Percentiles rank a stretch among this genome's conserved stretches.
Evolutionary conservation across 257 asterid genomes (phyloP).

Genomic region (Capsicum baccatum): DNA sequence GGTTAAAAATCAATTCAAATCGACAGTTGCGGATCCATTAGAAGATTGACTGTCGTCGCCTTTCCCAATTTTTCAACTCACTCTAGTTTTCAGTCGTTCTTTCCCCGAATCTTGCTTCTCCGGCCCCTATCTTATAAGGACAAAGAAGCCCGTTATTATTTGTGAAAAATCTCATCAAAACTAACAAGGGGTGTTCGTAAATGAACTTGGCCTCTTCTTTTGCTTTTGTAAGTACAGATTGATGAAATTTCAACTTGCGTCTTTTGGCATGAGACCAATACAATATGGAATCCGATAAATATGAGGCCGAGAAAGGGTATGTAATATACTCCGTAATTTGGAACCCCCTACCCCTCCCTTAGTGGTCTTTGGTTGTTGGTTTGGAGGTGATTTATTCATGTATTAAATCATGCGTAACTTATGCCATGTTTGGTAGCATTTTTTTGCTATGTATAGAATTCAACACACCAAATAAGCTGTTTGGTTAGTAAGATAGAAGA

Average conservation of each 20-base stretch:
- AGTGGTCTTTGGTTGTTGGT: too few relatives aligned
- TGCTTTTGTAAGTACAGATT: background rate
- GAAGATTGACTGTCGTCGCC: too few relatives aligned
- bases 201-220: conserved; percentile 3
- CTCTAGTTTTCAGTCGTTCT: too few relatives aligned
- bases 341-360: background rate
- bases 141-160: background rate
- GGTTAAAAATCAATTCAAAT: too few relatives aligned
- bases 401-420: too few relatives aligned
- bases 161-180: background rate
- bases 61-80: too few relatives aligned
- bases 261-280: background rate
- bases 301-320: background rate
- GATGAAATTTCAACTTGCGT: background rate
- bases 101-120: too few relatives aligned
- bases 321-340: background rate
- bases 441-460: too few relatives aligned
- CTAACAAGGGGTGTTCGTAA: background rate
- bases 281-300: background rate
- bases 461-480: too few relatives aligned
- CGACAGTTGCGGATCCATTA: too few relatives aligned
- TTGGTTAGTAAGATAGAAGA: background rate
- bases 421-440: too few relatives aligned
- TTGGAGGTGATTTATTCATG: too few relatives aligned
- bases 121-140: background rate